Evolutionary conservation across 2,329 filamentous ascomycete genomes (phyloP).

Genomic region (Colletotrichum simmondsii): DNA sequence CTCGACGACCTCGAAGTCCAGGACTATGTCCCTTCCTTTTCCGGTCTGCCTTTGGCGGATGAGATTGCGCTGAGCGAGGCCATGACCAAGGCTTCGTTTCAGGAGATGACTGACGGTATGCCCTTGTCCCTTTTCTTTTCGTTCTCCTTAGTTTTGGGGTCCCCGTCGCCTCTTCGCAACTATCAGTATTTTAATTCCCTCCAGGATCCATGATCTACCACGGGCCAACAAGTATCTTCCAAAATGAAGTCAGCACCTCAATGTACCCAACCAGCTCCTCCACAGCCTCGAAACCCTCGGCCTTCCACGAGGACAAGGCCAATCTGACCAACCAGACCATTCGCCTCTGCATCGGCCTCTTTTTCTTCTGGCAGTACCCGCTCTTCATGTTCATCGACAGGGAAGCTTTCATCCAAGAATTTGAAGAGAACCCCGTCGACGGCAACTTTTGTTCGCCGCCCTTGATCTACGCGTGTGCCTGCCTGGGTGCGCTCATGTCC

Average conservation of each 20-base stretch:
- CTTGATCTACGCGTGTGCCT: conserved; percentile 37
- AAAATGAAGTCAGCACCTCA: conserved; percentile 2
- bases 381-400: conserved; percentile 45
- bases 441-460: conserved; percentile 42
- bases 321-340: conserved; percentile 16
- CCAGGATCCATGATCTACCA: conserved; percentile 33
- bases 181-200: background rate
- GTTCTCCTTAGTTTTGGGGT: background rate
- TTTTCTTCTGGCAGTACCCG: conserved; percentile 44
- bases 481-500: conserved; percentile 38
- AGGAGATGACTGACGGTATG: conserved; percentile 23
- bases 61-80: conserved; percentile 20
- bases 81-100: conserved; percentile 22
- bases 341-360: conserved; percentile 34
- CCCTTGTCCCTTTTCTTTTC: background rate
- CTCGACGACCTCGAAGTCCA: conserved; percentile 46
- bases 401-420: conserved; percentile 39
- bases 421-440: background rate
- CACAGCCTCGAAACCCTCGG: background rate
- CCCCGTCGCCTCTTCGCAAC: too few species aligned
- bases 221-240: conserved; percentile 42
- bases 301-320: background rate
- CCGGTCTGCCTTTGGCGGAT: background rate
- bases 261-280: background rate
- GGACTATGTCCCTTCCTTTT: conserved; percentile 35